Base-by-base conservation (phyloP, 805 yeast species). In the Saturnispora sanitii region DNA sequence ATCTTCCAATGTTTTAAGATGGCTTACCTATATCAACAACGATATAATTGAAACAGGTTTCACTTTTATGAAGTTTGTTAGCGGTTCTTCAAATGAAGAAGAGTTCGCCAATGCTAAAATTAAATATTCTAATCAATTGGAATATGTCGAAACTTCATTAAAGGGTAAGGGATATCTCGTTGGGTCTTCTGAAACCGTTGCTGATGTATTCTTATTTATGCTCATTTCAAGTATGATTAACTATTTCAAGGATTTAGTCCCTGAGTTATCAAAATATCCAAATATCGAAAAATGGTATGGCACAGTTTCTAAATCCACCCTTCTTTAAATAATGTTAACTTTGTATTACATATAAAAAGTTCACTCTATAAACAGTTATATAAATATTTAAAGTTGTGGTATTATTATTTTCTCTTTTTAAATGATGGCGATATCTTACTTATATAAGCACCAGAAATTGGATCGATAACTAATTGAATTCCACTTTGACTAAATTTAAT, bases 11-110 rank as follows among this genome's bases (percentile, higher is more conserved):
- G 67, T 83, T 54, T 58, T 85, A 50, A 76, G 68, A 64, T 87
- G 95, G 95, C 53, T 78, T 58, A 81, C 94, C 2, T 65, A 82
- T 49, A 65, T 77, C 58, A 83, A 79, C 71, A 54, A 71, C 51
- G 95, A 88, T 53, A 50, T 81, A 37, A 55, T 79, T 45, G 52
- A 65, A 35, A 50, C 60, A 41, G 50, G 70, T 11, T 28, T 25
- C 16, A 18, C 15, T 17, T 28, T 30, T 6, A 28, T 27, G 26
- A 17, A 18, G 9, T 9, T 22, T 19, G 28, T 28, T 16, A 22
- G 30, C n/a, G 35, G 33, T 30, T 9, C 13, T 4, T 12, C 9
- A 4, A 30, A 6, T 18, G 37, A 21, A 5, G 42, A 42, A 32
- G 35, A 31, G n/a, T 34, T 15, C n/a, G 16, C 25, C n/a, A 13